Evolutionary conservation across 2,329 filamentous ascomycete genomes (phyloP), one percentile per base, ranked within the genome.

Genomic region (Aspergillus sp.): DNA sequence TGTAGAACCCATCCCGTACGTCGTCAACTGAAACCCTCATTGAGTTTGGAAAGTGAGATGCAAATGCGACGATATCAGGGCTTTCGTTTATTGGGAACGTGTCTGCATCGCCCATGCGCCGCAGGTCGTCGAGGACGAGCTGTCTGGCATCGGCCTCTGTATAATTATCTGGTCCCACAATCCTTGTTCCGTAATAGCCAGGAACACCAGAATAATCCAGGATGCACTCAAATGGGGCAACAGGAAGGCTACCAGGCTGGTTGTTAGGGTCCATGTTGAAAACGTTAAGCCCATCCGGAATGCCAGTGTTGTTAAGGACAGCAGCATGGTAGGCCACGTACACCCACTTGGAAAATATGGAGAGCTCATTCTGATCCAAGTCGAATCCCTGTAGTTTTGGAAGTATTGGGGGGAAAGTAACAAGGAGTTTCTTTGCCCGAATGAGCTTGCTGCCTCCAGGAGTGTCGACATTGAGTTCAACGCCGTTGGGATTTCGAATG

Each of bases 1-100:
- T 68, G 52, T 81, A 76, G 49, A 80, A 81, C 0, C 79, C 78
- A 14, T 55, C 61, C 21, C 59, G 62, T 53, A 81, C 74, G 9
- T 70, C 68, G 2, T 72, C 65, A 2, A 64, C 60, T 0, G 72
- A 63, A 0, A 77, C 72, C 12, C 62, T 46, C 12, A 46, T 66
- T 39, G 75, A 55, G 27, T 73, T 66, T 15, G 74, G 74, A 17
- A 71, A 68, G 59, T 79, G 76, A 44, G 68, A 67, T 1, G 64
- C 64, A 46, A 74, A 77, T 6, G 62, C 67, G 5, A 73, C 63
- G 43, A 77, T 74, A 11, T 70, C 63, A 4, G 76, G 66, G 19
- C 62, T 44, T 11, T 37, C n/a, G 2, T 12, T 44, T 14, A 44
- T 21, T 7, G 33, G 49, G 23, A 41, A 63, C 11, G 40, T 64